Evolutionary conservation across 495 filamentous ascomycete species (phyloP), one percentile per base, ranked within the genome.

Genomic region (Clohesyomyces aquaticus): DNA sequence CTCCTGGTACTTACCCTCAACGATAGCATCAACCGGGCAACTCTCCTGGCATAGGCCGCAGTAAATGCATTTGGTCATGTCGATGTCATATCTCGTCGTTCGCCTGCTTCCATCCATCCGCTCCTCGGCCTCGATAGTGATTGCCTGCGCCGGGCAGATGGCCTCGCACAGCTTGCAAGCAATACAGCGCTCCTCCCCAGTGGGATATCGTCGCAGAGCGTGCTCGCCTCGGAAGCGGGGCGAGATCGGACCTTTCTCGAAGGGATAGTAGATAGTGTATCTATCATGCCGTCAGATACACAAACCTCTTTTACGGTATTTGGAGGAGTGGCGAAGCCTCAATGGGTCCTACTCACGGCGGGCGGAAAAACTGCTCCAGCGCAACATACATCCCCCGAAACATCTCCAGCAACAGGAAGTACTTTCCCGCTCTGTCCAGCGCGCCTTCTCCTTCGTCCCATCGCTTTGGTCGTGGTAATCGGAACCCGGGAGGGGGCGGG

Each of bases 31-130:
- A 28, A 98, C 94, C 27, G 94, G 94, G 78, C 94, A 98, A 66
- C 90, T 95, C 82, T 98, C 94, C 79, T 98, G 94, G 83, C 94
- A 98, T 82, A 95, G 95, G 14, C 94, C 94, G 75, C 94, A 98
- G 83, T 98, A 98, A 75, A 98, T 98, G 79, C 94, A 98, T 82
- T 98, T 98, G 74, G 94, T 98, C 94, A 98, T 98, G 82, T 98
- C 94, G 76, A 98, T 96, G 79, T 98, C 94, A 79, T 98, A 98
- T 73, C 93, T 86, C 53, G 93, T 96, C 49, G 94, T 98, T 71
- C 94, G 85, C 73, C 94, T 84, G 69, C 90, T 94, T 46, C 94
- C 94, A 72, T 98, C 94, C 72, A 87, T 90, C 77, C 94, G 91
- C 80, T 98, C 94, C 73, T 98, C 94, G 48, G 94, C 95, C 79